Evolutionary conservation across 1,284 basidiomycete species (phyloP), one percentile per base, ranked within the genome.

Genomic region (Naganishia sp.): DNA sequence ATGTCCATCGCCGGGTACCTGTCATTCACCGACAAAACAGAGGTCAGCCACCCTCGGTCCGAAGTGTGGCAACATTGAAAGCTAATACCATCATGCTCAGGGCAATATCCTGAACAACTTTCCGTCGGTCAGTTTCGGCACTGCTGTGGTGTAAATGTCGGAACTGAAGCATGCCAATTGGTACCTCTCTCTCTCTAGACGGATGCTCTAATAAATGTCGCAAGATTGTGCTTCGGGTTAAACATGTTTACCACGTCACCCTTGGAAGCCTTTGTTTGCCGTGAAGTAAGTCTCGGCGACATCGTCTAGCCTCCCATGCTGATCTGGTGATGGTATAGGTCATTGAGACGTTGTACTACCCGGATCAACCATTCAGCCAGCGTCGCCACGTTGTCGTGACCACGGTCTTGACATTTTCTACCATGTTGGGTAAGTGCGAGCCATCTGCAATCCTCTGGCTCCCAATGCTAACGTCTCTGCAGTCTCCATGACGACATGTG

Each of bases 211-310:
- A 94, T 95, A 79, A 95, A 98, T 76, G 84, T 98, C 63, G 95
- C 95, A 6, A 85, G 94, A 25, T 92, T 97, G 73, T 93, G 90
- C 74, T 98, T 99, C 74, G 95, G 95, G 5, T 80, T 95, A 68
- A 99, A 99, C 80, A 99, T 99, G 95, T 95, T 96, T 73, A 96
- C 94, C 1, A 99, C 95, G 0, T 72, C 94, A 21, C 93, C 93
- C 0, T 82, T 97, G 55, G 93, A 97, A 75, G 83, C 93, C 23
- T 96, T 97, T 75, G 93, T 97, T 17, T 96, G 94, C 74, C 85
- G 93, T 81, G 93, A 97, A 83, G 92, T 89, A 67, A n/a, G 69
- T 74, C n/a, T 15, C 49, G n/a, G 25, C 5, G 21, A 21, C 18
- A 23, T 49, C 57, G 55, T 41, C 15, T 23, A 32, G 18, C n/a